Conservation (phyloP, 2,329 filamentous ascomycete species). For the Mariannaea sp. region DNA sequence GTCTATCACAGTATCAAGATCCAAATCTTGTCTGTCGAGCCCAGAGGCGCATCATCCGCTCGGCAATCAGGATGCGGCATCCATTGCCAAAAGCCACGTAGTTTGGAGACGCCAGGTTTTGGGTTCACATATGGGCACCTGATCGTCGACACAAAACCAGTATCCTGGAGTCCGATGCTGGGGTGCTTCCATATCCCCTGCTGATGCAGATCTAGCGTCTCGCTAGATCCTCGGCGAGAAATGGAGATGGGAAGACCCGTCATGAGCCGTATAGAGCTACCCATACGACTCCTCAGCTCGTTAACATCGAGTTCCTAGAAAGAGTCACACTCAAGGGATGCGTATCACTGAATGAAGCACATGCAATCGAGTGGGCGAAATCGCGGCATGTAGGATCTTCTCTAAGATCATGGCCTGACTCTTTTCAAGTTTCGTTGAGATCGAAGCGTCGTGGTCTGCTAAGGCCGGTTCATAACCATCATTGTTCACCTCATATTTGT, state of each 20-base stretch:
- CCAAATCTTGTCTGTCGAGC: slow-evolving; percentile 4
- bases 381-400: not conserved
- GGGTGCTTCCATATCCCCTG: slow-evolving; percentile 20
- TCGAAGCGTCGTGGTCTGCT: no score
- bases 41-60: slow-evolving; percentile 10
- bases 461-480: not conserved
- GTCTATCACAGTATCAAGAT: slow-evolving; percentile 2
- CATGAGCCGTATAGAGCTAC: not conserved
- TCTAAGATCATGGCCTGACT: not conserved
- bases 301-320: not conserved
- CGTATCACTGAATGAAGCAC: not conserved
- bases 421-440: no score
- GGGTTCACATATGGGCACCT: no score
- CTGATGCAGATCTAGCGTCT: slow-evolving; percentile 37
- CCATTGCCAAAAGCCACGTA: slow-evolving; percentile 20
- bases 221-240: slow-evolving; percentile 5
- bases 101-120: slow-evolving; percentile 7
- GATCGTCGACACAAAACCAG: no score
- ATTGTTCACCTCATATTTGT: slow-evolving; percentile 54
- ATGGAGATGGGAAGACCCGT: not conserved
- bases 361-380: not conserved
- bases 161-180: no score
- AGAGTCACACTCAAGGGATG: not conserved
- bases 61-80: slow-evolving; percentile 18
- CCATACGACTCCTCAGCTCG: not conserved